Evolutionary conservation across 1,284 basidiomycete genomes (phyloP).

Genomic region (Cutaneotrichosporon daszewskae): DNA sequence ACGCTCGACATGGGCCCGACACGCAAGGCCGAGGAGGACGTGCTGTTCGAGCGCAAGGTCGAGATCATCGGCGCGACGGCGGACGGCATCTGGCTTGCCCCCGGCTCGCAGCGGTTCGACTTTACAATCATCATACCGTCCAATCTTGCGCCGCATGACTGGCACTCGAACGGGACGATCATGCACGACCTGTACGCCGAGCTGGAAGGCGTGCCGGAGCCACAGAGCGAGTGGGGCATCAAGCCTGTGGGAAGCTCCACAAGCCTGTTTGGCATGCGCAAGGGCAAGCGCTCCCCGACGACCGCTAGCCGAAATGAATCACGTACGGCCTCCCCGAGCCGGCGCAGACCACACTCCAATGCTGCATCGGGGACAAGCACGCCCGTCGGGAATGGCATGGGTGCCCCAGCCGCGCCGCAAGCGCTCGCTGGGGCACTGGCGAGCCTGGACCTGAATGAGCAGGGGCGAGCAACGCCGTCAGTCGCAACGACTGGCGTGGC

Average conservation of each 20-base stretch:
- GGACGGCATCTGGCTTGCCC: conserved; percentile 22
- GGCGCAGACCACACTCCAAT: background rate
- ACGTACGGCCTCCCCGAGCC: conserved; percentile 1
- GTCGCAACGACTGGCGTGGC: background rate
- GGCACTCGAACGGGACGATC: conserved; percentile 25
- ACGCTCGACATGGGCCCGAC: conserved; percentile 13
- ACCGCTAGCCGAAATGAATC: too few relatives aligned
- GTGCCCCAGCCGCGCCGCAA: background rate
- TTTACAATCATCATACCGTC: conserved; percentile 24
- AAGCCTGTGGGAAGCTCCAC: conserved; percentile 1
- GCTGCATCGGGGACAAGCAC: conserved; percentile 4
- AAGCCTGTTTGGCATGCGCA: conserved; percentile 14
- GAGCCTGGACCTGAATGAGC: conserved; percentile 8
- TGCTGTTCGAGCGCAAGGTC: conserved; percentile 18
- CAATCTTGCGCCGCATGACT: conserved; percentile 28
- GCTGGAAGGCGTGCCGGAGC: conserved; percentile 22
- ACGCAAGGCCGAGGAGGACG: conserved; percentile 12
- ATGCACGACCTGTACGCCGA: conserved; percentile 25
- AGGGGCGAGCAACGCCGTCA: background rate
- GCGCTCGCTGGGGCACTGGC: conserved; percentile 12
- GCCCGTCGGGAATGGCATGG: background rate
- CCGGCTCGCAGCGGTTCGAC: conserved; percentile 20
- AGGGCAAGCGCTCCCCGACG: conserved; percentile 1
- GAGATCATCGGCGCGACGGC: conserved; percentile 17
- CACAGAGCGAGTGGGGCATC: background rate